Percentiles rank a stretch among this genome's conserved stretches.
phyloP scores from a whole-genome alignment of 768 basidiomycete species.

The Amanita rubescens region DNA sequence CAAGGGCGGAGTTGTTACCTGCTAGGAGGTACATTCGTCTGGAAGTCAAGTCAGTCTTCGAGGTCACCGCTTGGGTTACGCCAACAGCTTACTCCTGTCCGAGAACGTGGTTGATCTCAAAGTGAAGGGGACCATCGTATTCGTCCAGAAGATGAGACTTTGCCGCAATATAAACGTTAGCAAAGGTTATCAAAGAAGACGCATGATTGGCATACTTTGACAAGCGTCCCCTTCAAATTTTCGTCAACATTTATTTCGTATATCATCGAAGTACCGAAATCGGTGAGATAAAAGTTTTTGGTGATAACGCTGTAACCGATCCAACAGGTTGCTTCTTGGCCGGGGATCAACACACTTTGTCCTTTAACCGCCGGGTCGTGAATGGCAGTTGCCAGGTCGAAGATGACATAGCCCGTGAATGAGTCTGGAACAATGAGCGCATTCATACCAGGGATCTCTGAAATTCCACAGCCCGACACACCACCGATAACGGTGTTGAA shows the following conservation, averaged over 20 bases:
- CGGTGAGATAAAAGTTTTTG: conserved; percentile 38
- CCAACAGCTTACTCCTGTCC: conserved; percentile 26
- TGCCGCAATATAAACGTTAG: neutral
- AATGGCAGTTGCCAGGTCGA: conserved; percentile 21
- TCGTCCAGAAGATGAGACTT: neutral
- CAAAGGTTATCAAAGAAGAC: neutral
- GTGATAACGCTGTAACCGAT: conserved; percentile 32
- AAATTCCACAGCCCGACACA: conserved; percentile 42
- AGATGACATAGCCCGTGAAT: conserved; percentile 30
- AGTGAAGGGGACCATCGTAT: conserved; percentile 30
- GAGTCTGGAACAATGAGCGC: conserved; percentile 34
- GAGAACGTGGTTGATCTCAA: conserved; percentile 30
- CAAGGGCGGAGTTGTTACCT: conserved; percentile 20
- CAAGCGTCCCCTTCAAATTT: conserved; percentile 36
- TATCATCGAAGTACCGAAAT: conserved; percentile 30
- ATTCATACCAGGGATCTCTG: conserved; percentile 29
- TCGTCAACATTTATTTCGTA: conserved; percentile 41
- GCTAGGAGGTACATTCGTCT: conserved; percentile 26
- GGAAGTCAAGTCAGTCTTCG: neutral
- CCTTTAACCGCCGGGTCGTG: conserved; percentile 10
- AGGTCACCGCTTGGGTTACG: neutral
- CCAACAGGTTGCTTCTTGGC: conserved; percentile 38
- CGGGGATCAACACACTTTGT: conserved; percentile 22
- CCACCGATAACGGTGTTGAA: conserved; percentile 34
- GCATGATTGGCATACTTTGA: neutral